phyloP scores from a whole-genome alignment of 495 filamentous ascomycete species.

The Parachaetomium inaequale region DNA sequence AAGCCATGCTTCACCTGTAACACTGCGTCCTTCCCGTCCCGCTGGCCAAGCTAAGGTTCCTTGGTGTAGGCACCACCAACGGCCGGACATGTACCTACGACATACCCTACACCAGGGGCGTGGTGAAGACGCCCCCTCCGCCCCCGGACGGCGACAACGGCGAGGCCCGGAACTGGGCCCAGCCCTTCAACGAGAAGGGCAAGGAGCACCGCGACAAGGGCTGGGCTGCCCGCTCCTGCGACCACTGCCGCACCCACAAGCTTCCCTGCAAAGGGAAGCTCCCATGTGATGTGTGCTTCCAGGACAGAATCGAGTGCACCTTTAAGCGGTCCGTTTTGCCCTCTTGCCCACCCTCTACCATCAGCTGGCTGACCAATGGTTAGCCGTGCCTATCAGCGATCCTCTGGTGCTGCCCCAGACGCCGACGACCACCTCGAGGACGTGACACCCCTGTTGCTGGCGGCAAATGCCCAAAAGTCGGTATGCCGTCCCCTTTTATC shows the following conservation, averaged over 20 bases:
- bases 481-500: neutral
- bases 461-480: neutral
- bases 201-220: conserved; percentile 18
- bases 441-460: neutral
- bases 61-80: conserved; percentile 14
- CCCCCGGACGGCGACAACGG: conserved; percentile 18
- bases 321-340: conserved; percentile 13
- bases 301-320: conserved; percentile 19
- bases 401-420: neutral
- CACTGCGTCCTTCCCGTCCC: neutral
- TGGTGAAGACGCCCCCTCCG: conserved; percentile 20
- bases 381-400: neutral
- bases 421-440: neutral
- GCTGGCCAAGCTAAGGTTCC: neutral
- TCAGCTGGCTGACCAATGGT: too few species aligned
- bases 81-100: conserved; percentile 21
- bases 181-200: conserved; percentile 9
- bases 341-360: neutral
- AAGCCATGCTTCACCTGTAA: conserved; percentile 27
- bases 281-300: conserved; percentile 25
- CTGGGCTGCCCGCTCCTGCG: conserved; percentile 25
- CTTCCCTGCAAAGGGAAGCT: conserved; percentile 21
- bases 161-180: conserved; percentile 14
- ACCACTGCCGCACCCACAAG: conserved; percentile 17
- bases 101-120: conserved; percentile 17